Evolutionary conservation across 257 asterid species (phyloP), one percentile per base, ranked within the genome.

Genomic region (Solanum habrochaites): DNA sequence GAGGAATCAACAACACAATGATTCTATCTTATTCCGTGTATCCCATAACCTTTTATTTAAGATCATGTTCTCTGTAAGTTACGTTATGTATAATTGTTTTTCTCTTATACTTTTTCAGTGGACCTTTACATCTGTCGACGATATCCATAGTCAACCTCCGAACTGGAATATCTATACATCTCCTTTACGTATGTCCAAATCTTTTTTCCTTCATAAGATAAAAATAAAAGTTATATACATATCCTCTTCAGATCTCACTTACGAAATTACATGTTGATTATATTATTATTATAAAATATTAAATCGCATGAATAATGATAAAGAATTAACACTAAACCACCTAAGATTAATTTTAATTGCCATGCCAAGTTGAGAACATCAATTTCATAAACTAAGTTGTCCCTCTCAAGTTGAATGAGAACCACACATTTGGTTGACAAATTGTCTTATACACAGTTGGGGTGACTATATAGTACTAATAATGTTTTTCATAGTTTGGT

Each of bases 1-100:
- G 66, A 58, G 2, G 25, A 20, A 58, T 58, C n/a, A 58, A 3
- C 1, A 11, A 20, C 25, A 58, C 66, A 58, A 58, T 0, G 5
- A n/a, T 56, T 10, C 64, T 56, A 7, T 56, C 11, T 0, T 56
- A 56, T 9, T 20, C 7, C 20, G 25, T 56, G 64, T 56, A n/a
- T 4, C 21, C 11, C 25, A 8, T 56, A 56, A 56, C 25, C 64
- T 56, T 20, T 25, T 20, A 56, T 56, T 9, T 7, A 56, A 56
- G 11, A n/a, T n/a, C n/a, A n/a, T 56, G 11, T 56, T 11, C 11
- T 56, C 0, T 11, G 0, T 20, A 56, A 20, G 66, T 58, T 20
- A 25, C 0, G 25, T 8, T 5, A 58, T 8, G 12, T 0, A 11
- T 58, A 7, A 58, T 0, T 25, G 1, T 0, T 11, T 20, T 7